A percentile compares a stretch with the other conserved stretches of the same genome.
Evolutionary conservation across 805 yeast genomes (phyloP).

Genomic region (Ogataea paraovalis): DNA sequence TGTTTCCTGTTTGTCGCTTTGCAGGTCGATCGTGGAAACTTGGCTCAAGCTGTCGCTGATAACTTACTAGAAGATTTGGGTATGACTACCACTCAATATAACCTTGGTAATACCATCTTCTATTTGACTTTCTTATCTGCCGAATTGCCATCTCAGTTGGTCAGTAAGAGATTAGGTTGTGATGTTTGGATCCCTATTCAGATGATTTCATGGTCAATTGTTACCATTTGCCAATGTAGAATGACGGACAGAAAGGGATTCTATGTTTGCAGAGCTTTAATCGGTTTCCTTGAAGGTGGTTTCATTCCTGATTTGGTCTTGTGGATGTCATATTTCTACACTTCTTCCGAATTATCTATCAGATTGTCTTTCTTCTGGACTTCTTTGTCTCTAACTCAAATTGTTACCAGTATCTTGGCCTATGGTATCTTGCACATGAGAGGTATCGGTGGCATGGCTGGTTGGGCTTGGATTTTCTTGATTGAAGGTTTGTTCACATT

Average conservation of each 20-base stretch:
- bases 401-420: slow-evolving; percentile 41
- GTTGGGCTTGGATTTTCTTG: slow-evolving; percentile 67
- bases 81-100: slow-evolving; percentile 54
- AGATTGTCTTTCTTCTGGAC: slow-evolving; percentile 61
- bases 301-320: slow-evolving; percentile 61
- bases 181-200: slow-evolving; percentile 61
- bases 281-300: slow-evolving; percentile 65
- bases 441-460: slow-evolving; percentile 40
- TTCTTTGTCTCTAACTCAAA: slow-evolving; percentile 45
- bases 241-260: slow-evolving; percentile 41
- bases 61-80: slow-evolving; percentile 48
- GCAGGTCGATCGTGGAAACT: slow-evolving; percentile 55
- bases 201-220: slow-evolving; percentile 52
- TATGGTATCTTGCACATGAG: slow-evolving; percentile 51
- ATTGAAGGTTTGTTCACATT: slow-evolving; percentile 61
- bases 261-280: slow-evolving; percentile 43
- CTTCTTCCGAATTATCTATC: slow-evolving; percentile 51
- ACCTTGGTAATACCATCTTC: slow-evolving; percentile 54
- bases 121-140: slow-evolving; percentile 49
- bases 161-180: slow-evolving; percentile 61
- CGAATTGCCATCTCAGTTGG: slow-evolving; percentile 63
- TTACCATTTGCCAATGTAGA: slow-evolving; percentile 49
- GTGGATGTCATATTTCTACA: slow-evolving; percentile 67
- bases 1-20: slow-evolving; percentile 56
- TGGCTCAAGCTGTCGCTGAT: slow-evolving; percentile 53